Base-by-base conservation (phyloP, 192 early-diverging fungal genomes). In the Coemansia sp. region DNA sequence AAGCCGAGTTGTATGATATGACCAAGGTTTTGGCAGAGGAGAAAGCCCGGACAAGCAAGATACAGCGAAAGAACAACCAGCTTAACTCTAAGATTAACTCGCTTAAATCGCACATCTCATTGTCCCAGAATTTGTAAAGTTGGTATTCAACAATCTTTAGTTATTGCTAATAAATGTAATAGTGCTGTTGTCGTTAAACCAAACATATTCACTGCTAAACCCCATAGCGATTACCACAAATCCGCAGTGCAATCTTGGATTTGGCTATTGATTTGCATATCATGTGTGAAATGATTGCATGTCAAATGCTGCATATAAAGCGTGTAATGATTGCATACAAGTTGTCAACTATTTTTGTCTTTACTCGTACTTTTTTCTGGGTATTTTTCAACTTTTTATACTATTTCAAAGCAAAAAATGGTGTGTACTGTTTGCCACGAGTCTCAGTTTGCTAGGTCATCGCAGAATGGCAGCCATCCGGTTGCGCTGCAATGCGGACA, bases 401-500 rank as follows among this genome's bases (percentile, higher is more conserved):
- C 9, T 39, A 57, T 17, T 50, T 22, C 2, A 43, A 4, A 49
- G 35, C 29, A n/a, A 29, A 62, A 53, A 15, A 67, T 67, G 65
- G 58, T 54, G 29, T 67, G 65, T 22, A 51, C 45, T 54, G 21
- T 67, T 24, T 67, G 71, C 57, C 24, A 59, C 19, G 65, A 73
- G 5, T 67, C 60, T 1, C 55, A 57, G 11, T 73, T 73, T 59
- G 60, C 62, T 24, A 24, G 56, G 2, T 25, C 52, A 14, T 12
- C 45, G 3, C 55, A n/a, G 21, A 6, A 37, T 12, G 14, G 7
- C 4, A 27, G 52, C 2, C 37, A 23, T 4, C 71, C 71, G 4
- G 64, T 37, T 17, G 52, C 59, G 1, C 35, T 73, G 27, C 38
- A 41, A 7, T 73, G 71, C 17, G 72, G 72, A 1, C 72, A 73